Evolutionary conservation across 805 yeast species (phyloP).

Genomic region (Dipodascopsis tothii): DNA sequence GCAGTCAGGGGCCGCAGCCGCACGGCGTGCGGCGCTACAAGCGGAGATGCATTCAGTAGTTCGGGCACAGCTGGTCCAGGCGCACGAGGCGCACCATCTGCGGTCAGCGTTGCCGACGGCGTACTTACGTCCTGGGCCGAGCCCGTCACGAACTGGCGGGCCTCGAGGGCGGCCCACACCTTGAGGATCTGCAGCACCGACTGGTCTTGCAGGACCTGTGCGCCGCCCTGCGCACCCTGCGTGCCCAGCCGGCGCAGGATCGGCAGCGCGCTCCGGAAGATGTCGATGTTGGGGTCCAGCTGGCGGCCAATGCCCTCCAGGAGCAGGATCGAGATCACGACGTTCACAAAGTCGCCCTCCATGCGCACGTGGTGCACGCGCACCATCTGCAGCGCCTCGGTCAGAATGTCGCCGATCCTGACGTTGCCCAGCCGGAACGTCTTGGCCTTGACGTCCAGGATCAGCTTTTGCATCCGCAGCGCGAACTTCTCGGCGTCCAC

Average conservation of each 20-base stretch:
- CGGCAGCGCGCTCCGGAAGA: slow-evolving; percentile 86
- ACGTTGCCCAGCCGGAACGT: slow-evolving; percentile 90
- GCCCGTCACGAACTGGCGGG: slow-evolving; percentile 75
- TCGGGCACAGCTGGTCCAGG: background rate
- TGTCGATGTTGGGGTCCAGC: slow-evolving; percentile 83
- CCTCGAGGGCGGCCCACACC: slow-evolving; percentile 86
- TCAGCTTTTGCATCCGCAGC: slow-evolving; percentile 74
- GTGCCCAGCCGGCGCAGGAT: slow-evolving; percentile 74
- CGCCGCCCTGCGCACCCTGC: slow-evolving; percentile 54
- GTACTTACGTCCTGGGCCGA: slow-evolving; percentile 70
- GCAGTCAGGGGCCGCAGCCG: too few relatives aligned
- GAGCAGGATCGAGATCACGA: slow-evolving; percentile 83
- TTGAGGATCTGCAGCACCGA: slow-evolving; percentile 65
- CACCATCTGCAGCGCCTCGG: slow-evolving; percentile 84
- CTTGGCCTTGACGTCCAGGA: slow-evolving; percentile 68
- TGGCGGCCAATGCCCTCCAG: slow-evolving; percentile 94
- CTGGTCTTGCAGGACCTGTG: slow-evolving; percentile 31
- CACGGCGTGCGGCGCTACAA: too few relatives aligned
- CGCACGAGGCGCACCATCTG: background rate
- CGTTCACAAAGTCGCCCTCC: slow-evolving; percentile 96
- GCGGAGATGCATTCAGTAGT: too few relatives aligned
- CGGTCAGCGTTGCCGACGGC: slow-evolving; percentile 29
- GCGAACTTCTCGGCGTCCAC: slow-evolving; percentile 80
- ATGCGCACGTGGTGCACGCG: slow-evolving; percentile 88
- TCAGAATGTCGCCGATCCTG: slow-evolving; percentile 83